phyloP scores from a whole-genome alignment of 805 yeast genomes.

The Danielia reshetovae region DNA sequence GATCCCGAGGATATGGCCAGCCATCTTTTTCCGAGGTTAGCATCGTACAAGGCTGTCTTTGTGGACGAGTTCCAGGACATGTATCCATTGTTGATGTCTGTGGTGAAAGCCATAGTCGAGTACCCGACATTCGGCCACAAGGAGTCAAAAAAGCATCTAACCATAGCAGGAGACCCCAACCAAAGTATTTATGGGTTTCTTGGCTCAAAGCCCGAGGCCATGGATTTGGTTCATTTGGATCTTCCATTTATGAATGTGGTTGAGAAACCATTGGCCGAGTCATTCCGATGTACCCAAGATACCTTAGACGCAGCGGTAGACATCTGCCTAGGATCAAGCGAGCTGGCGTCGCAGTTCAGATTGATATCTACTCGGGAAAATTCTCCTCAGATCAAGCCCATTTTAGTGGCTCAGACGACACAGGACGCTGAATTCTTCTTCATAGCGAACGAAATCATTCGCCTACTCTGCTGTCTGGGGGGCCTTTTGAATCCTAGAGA shows the following conservation, averaged over 20 bases:
- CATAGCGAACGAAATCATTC: slow-evolving; percentile 23
- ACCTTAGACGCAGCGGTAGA: slow-evolving; percentile 43
- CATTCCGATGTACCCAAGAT: slow-evolving; percentile 62
- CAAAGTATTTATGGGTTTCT: slow-evolving; percentile 69
- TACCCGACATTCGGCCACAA: slow-evolving; percentile 23
- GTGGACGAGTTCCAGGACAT: slow-evolving; percentile 78
- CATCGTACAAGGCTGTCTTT: slow-evolving; percentile 36
- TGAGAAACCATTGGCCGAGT: slow-evolving; percentile 42
- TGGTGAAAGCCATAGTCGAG: slow-evolving; percentile 37
- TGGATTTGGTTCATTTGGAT: slow-evolving; percentile 20
- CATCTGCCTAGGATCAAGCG: slow-evolving; percentile 12
- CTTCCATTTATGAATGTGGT: slow-evolving; percentile 19
- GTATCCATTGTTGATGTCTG: slow-evolving; percentile 44
- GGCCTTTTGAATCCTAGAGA: slow-evolving; percentile 13
- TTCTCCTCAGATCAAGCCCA: slow-evolving; percentile 21
- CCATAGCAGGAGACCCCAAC: slow-evolving; percentile 67
- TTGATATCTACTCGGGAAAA: slow-evolving; percentile 7
- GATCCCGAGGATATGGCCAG: slow-evolving; percentile 17
- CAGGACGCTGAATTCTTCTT: slow-evolving; percentile 39
- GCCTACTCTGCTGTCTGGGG: slow-evolving; percentile 17
- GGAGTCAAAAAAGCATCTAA: slow-evolving; percentile 43
- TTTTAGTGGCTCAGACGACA: slow-evolving; percentile 14
- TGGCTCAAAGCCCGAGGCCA: slow-evolving; percentile 44
- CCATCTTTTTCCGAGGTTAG: slow-evolving; percentile 20
- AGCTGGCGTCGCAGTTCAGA: slow-evolving; percentile 1